Base-by-base conservation (phyloP, 495 filamentous ascomycete genomes). In the Chaetomidium leptoderma region DNA sequence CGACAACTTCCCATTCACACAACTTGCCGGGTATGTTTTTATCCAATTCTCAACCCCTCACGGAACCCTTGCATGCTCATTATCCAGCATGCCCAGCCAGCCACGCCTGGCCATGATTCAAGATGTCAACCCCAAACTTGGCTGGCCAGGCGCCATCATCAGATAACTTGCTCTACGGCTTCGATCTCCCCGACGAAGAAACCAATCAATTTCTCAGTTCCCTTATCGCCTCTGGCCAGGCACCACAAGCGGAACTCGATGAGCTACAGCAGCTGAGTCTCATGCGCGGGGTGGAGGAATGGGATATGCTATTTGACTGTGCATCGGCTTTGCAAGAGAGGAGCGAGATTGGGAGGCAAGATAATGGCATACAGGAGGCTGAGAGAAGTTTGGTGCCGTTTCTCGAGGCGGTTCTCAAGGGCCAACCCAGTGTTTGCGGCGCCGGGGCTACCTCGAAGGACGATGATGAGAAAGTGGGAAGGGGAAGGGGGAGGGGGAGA, bases 241-340 rank as follows among this genome's bases (percentile, higher is more conserved):
- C 52, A 8, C 49, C 68, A 9, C 46, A 50, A 8, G 65, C 62
- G 0, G 71, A 70, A 6, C 49, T 72, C n/a, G 27, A 65, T 17
- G 44, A 61, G 21, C 56, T 74, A 8, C 27, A 52, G 6, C 40
- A 42, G 19, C 39, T 65, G 4, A 70, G 69, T 23, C 52, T 75
- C 0, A 55, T 62, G 45, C 63, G 68, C 1, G 66, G 67, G 2
- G 29, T 61, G 19, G 73, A 76, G 52, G 64, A 74, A 36, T 73
- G 66, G 65, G 42, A 67, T 6, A 63, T 71, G 64, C 55, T 70
- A 36, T 47, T 74, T 14, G 54, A 43, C 7, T 65, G 68, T 40
- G 73, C 73, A 8, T 47, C 30, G 10, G n/a, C 64, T 6, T 55
- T 74, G 56, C n/a, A 42, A 5, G 33, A 23, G 13, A 63, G 51